Evolutionary conservation across 2,329 filamentous ascomycete genomes (phyloP).

Genomic region (Diaporthe citriasiana): DNA sequence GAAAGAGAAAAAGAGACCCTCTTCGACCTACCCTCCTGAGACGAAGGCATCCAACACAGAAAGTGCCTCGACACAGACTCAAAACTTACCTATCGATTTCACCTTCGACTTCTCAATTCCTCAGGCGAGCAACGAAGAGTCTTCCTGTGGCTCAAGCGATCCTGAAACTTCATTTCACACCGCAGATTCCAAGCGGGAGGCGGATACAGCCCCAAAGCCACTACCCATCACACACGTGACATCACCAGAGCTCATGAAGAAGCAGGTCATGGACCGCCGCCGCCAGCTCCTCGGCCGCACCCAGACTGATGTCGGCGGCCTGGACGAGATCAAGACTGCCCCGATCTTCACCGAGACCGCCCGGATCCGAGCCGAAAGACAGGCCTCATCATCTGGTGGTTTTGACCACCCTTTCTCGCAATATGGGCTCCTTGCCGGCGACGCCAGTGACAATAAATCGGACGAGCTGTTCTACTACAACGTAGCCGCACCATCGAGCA

Average conservation of each 20-base stretch:
- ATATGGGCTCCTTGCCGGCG: slow-evolving; percentile 50
- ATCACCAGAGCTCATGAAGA: background rate
- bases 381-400: slow-evolving; percentile 13
- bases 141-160: background rate
- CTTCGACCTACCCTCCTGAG: background rate
- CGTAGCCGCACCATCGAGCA: slow-evolving; percentile 65
- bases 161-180: background rate
- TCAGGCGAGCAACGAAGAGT: background rate
- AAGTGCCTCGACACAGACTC: background rate
- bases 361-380: slow-evolving; percentile 41
- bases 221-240: background rate
- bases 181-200: background rate
- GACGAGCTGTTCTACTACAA: slow-evolving; percentile 61
- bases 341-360: slow-evolving; percentile 52
- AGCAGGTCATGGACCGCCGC: slow-evolving; percentile 13
- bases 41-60: background rate
- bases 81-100: background rate
- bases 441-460: slow-evolving; percentile 33
- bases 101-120: background rate
- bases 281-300: slow-evolving; percentile 43
- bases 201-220: background rate
- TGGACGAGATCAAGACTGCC: slow-evolving; percentile 49
- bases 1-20: background rate
- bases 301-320: slow-evolving; percentile 44
- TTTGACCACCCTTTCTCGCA: slow-evolving; percentile 47